phyloP scores from a whole-genome alignment of 176 grass and related monocot genomes.

The Stipa capillata region DNA sequence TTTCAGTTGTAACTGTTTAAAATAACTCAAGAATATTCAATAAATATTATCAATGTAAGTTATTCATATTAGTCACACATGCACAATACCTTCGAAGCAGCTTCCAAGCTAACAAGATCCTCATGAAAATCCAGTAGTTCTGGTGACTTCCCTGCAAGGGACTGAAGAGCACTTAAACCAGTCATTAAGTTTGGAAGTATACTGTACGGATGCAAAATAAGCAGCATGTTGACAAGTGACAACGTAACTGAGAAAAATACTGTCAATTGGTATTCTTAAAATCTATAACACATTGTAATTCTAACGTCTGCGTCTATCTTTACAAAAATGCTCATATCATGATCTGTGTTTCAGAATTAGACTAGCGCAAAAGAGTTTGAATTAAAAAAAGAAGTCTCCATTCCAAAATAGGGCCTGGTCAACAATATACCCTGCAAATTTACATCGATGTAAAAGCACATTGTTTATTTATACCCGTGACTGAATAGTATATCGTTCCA shows the following conservation, averaged over 20 bases:
- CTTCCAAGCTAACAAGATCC: slow-evolving; percentile 80
- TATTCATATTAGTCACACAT: slow-evolving; percentile 6
- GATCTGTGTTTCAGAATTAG: background rate
- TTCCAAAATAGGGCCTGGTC: background rate
- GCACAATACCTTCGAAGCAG: slow-evolving; percentile 73
- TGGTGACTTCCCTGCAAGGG: slow-evolving; percentile 70
- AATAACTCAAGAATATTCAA: slow-evolving; percentile 27
- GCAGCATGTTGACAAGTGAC: background rate
- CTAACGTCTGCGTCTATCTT: background rate
- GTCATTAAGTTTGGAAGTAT: slow-evolving; percentile 27
- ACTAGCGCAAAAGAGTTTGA: background rate
- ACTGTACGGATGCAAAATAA: slow-evolving; percentile 17
- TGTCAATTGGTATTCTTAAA: background rate
- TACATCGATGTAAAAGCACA: background rate
- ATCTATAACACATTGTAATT: background rate
- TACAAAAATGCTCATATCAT: background rate
- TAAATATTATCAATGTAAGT: slow-evolving; percentile 3
- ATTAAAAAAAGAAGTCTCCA: background rate
- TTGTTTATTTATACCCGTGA: background rate
- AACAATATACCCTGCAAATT: background rate
- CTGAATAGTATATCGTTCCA: too few relatives aligned
- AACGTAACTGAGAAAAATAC: background rate
- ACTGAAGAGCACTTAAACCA: slow-evolving; percentile 59
- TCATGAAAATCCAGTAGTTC: slow-evolving; percentile 79
- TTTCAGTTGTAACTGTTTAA: slow-evolving; percentile 83